Percentiles rank a stretch among this genome's conserved stretches.
Conservation (phyloP, 306 rosid species). For the Citrullus colocynthis region DNA sequence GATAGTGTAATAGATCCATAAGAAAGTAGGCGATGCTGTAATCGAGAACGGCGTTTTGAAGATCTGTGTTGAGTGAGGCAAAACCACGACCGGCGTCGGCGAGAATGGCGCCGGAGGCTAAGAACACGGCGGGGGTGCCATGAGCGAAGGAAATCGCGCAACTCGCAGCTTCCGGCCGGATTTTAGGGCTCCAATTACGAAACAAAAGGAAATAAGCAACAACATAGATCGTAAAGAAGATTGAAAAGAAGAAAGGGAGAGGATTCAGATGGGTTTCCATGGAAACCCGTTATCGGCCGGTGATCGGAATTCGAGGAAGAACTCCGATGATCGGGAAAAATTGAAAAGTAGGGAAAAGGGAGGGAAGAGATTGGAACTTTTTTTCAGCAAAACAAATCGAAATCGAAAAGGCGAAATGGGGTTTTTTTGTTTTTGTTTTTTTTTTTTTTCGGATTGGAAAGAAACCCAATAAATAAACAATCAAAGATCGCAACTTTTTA, state of each 20-base stretch:
- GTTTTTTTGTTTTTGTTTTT: no score
- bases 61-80: conserved; percentile 36
- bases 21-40: conserved; percentile 82
- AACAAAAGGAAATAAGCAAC: conserved; percentile 46
- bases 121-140: conserved; percentile 69
- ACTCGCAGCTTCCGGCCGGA: conserved; percentile 75
- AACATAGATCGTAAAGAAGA: conserved; percentile 41
- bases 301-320: background rate
- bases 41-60: conserved; percentile 55
- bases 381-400: background rate
- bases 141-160: conserved; percentile 67
- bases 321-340: background rate
- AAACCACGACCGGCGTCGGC: conserved; percentile 35
- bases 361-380: background rate
- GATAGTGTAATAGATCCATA: conserved; percentile 64
- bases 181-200: conserved; percentile 52
- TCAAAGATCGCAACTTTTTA: background rate
- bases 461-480: background rate
- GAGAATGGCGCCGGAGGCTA: conserved; percentile 34
- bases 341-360: background rate
- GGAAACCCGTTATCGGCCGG: background rate
- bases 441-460: background rate
- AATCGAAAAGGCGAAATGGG: background rate
- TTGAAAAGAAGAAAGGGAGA: conserved; percentile 33
- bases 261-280: conserved; percentile 14